phyloP scores from a whole-genome alignment of 352 stramenopile genomes.

The Pythium folliculosum region DNA sequence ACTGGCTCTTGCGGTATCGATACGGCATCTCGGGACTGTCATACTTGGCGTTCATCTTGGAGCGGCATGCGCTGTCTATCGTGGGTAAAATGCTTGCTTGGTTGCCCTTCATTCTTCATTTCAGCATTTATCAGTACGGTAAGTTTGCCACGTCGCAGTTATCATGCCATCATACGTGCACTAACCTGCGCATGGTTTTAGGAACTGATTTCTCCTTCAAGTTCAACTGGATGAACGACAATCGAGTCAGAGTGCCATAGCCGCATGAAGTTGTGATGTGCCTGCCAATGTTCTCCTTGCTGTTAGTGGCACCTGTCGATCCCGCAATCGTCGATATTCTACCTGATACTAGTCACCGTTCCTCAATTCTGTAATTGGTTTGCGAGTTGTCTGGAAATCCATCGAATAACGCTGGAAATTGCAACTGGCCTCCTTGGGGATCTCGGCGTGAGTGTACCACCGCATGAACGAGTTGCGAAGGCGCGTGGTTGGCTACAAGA shows the following conservation, averaged over 20 bases:
- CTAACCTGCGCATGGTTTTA: neutral
- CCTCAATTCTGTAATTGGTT: no score
- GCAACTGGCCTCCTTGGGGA: no score
- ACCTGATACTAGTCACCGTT: no score
- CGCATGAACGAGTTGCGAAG: no score
- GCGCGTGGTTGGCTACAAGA: no score
- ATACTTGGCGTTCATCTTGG: slow-evolving; percentile 25
- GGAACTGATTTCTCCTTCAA: slow-evolving; percentile 9
- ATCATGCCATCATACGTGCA: neutral
- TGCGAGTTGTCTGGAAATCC: no score
- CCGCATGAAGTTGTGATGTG: no score
- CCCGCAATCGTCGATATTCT: no score
- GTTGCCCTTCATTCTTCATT: slow-evolving; percentile 24
- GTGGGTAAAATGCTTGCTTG: slow-evolving; percentile 20
- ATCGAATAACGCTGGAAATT: no score
- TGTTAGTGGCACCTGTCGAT: no score
- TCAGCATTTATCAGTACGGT: slow-evolving; percentile 25
- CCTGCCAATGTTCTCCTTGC: no score
- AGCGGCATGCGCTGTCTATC: slow-evolving; percentile 22
- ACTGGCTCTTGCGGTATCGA: slow-evolving; percentile 17
- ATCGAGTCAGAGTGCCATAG: neutral
- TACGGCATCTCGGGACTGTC: slow-evolving; percentile 18
- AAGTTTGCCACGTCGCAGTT: neutral
- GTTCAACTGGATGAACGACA: neutral
- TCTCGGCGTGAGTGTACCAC: no score